Conservation (phyloP, 306 rosid genomes). For the Acmispon strigosus region DNA sequence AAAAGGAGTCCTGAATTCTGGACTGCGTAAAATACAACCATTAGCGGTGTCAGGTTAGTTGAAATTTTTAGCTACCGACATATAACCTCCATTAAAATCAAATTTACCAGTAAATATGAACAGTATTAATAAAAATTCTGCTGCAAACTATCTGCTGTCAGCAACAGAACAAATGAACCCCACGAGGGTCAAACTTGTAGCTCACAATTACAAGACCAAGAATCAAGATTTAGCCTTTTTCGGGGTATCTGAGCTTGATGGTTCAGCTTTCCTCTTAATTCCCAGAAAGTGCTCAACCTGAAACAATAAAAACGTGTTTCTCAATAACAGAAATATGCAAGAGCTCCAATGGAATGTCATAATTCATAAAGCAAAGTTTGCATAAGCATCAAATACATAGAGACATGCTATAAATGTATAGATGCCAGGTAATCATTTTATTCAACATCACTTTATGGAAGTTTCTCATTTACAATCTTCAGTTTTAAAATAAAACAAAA, state of each 20-base stretch:
- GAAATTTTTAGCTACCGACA: background rate
- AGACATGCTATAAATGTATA: background rate
- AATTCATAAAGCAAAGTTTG: background rate
- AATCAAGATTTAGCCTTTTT: slow-evolving; percentile 65
- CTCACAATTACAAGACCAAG: background rate
- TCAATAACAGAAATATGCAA: background rate
- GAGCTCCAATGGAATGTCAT: background rate
- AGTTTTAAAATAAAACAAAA: background rate
- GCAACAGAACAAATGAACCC: background rate
- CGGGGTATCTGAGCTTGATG: slow-evolving; percentile 38
- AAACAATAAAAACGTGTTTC: background rate
- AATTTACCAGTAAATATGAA: background rate
- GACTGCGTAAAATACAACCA: background rate
- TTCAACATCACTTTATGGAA: background rate
- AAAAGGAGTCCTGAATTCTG: background rate
- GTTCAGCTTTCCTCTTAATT: slow-evolving; percentile 77
- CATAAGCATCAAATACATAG: background rate
- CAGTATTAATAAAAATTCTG: background rate
- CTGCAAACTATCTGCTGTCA: background rate
- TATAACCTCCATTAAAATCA: background rate
- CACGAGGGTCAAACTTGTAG: background rate
- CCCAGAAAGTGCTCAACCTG: slow-evolving; percentile 96
- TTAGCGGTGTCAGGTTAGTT: background rate
- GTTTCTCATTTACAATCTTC: background rate
- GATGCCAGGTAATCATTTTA: background rate